A percentile compares a stretch with the other conserved stretches of the same genome.
These are phyloP conservation scores for Plasmopara viticola DNA, from an alignment of 352 stramenopile genomes.

Conservation along the genomic window DNA sequence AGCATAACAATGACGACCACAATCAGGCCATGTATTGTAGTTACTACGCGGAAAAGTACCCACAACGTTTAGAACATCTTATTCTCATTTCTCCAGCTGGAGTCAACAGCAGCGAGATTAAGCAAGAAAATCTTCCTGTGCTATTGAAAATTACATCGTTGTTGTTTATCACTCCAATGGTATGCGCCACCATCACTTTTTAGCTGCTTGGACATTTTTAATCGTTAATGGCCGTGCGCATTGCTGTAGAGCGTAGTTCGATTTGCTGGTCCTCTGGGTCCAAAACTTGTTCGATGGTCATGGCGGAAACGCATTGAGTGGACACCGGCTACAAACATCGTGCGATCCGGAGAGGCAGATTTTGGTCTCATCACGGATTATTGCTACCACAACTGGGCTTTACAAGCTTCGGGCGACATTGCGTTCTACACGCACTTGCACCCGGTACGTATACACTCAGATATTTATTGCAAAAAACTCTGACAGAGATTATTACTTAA, in stretches of 20 bases:
- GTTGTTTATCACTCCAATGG: slow-evolving; percentile 68
- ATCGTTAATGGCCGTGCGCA: no score
- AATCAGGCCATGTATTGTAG: slow-evolving; percentile 64
- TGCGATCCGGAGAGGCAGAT: slow-evolving; percentile 62
- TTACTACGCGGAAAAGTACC: slow-evolving; percentile 74
- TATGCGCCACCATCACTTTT: slow-evolving; percentile 9
- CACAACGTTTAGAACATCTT: slow-evolving; percentile 62
- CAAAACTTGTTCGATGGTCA: slow-evolving; percentile 44
- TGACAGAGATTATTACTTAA: slow-evolving; percentile 6
- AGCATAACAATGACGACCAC: neutral
- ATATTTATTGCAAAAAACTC: neutral
- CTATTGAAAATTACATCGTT: slow-evolving; percentile 33
- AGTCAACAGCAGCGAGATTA: slow-evolving; percentile 38
- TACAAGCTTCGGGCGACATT: slow-evolving; percentile 62
- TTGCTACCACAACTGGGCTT: slow-evolving; percentile 80
- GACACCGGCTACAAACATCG: slow-evolving; percentile 62
- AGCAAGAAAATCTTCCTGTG: slow-evolving; percentile 32
- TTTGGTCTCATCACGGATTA: slow-evolving; percentile 65
- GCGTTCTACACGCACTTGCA: slow-evolving; percentile 74
- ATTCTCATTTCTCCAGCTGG: slow-evolving; percentile 71
- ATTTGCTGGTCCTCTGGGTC: slow-evolving; percentile 56
- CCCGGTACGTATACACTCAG: slow-evolving; percentile 26
- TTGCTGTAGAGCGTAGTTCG: slow-evolving; percentile 46
- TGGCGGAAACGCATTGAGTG: slow-evolving; percentile 54
- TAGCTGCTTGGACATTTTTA: neutral